phyloP scores from a whole-genome alignment of 129 eudicot species.

The Centaurea solstitialis region DNA sequence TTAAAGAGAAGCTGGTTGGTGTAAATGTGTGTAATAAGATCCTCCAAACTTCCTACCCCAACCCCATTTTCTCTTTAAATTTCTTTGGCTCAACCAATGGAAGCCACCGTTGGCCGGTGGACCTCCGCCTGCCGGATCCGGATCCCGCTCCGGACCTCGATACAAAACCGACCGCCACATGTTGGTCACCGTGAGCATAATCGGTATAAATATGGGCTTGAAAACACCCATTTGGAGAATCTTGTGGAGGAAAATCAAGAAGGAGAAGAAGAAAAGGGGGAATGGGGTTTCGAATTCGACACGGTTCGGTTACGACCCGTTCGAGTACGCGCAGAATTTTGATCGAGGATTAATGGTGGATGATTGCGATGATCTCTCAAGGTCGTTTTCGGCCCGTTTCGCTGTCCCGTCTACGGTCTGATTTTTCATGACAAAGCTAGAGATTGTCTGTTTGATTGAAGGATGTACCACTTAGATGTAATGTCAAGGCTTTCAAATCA shows the following conservation, averaged over 20 bases:
- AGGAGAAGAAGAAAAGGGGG: conserved; percentile 32
- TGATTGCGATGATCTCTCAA: conserved; percentile 47
- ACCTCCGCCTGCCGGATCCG: conserved; percentile 30
- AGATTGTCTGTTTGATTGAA: conserved; percentile 21
- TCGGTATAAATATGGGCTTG: conserved; percentile 15
- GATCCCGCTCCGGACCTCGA: conserved; percentile 17
- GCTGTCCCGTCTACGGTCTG: conserved; percentile 46
- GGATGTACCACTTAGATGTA: conserved; percentile 19
- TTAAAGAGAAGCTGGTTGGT: conserved; percentile 5
- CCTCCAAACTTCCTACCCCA: background rate
- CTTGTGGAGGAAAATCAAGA: conserved; percentile 60
- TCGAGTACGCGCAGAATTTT: conserved; percentile 68
- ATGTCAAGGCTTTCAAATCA: conserved; percentile 14
- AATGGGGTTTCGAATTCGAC: conserved; percentile 28
- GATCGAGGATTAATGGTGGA: conserved; percentile 50
- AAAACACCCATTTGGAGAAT: conserved; percentile 46
- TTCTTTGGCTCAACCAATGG: conserved; percentile 31
- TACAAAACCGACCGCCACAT: conserved; percentile 27
- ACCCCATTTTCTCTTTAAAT: background rate
- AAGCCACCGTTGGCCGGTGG: conserved; percentile 39
- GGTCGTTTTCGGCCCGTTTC: conserved; percentile 79
- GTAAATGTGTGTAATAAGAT: background rate
- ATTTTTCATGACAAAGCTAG: conserved; percentile 3
- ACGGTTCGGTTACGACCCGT: conserved; percentile 54
- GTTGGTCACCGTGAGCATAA: conserved; percentile 8